Evolutionary conservation across 441 rosid species (phyloP).

Genomic region (Melastoma candidum): DNA sequence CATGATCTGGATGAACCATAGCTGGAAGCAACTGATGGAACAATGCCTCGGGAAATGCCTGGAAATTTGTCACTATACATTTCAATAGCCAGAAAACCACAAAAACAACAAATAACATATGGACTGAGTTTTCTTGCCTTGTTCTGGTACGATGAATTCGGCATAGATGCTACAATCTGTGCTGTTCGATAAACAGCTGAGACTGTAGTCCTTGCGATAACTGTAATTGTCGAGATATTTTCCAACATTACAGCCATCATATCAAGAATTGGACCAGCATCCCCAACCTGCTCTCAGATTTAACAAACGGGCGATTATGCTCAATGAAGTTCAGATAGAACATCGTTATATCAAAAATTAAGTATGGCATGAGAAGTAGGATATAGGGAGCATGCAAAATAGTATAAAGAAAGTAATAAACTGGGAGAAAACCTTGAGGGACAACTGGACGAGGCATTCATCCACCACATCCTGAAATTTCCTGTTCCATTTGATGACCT

Average conservation of each 20-base stretch:
- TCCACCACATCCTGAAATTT: conserved; percentile 60
- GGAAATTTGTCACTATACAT: too few relatives aligned
- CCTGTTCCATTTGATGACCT: conserved; percentile 52
- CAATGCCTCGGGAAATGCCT: conserved; percentile 87
- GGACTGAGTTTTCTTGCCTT: conserved; percentile 40
- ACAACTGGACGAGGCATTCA: conserved; percentile 71
- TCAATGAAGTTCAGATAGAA: background rate
- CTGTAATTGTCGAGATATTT: conserved; percentile 67
- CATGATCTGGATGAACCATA: conserved; percentile 76
- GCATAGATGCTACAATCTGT: conserved; percentile 77
- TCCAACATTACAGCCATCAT: conserved; percentile 89
- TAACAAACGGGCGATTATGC: conserved; percentile 10
- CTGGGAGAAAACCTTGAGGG: conserved; percentile 39
- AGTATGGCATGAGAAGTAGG: conserved; percentile 2
- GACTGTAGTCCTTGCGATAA: conserved; percentile 68
- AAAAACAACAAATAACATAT: conserved; percentile 2
- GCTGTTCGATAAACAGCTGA: conserved; percentile 81
- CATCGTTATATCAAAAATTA: conserved; percentile 13
- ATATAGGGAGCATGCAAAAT: conserved; percentile 1
- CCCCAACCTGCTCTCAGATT: conserved; percentile 58
- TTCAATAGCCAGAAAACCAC: background rate
- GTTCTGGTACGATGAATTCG: conserved; percentile 68
- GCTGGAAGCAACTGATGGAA: conserved; percentile 81
- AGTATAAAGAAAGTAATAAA: conserved; percentile 13
- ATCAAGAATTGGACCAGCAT: conserved; percentile 87